A percentile compares a stretch with the other conserved stretches of the same genome.
Conservation (phyloP, 805 yeast species). For the Wickerhamiella azymoides region DNA sequence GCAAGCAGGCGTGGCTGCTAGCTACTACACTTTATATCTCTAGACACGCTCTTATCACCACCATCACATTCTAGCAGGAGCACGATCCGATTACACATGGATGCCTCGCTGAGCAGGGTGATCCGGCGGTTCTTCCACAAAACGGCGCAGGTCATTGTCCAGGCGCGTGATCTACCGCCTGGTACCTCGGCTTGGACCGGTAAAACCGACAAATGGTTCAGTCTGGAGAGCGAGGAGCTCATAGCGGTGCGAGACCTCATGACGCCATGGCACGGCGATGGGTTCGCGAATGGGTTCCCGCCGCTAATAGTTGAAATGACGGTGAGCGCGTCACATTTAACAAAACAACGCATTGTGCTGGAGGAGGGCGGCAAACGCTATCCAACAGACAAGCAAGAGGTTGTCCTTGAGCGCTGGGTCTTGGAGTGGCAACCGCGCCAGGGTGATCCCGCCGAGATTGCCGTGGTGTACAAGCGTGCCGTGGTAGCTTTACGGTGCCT, state of each 20-base stretch:
- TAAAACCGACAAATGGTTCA: constrained; percentile 27
- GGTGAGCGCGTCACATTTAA: constrained; percentile 48
- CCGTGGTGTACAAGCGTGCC: constrained; percentile 58
- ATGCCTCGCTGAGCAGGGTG: constrained; percentile 19
- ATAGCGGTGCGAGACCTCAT: constrained; percentile 41
- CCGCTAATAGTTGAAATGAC: constrained; percentile 81
- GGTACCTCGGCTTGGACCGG: constrained; percentile 16
- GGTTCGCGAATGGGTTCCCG: constrained; percentile 36
- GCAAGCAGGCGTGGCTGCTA: too few species aligned
- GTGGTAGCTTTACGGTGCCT: constrained; percentile 61
- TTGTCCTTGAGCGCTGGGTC: constrained; percentile 92
- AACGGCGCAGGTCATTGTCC: constrained; percentile 26
- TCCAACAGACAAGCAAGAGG: constrained; percentile 56
- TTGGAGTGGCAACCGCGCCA: constrained; percentile 50
- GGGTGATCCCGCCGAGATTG: constrained; percentile 34
- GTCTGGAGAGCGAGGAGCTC: constrained; percentile 28
- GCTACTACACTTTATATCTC: too few species aligned
- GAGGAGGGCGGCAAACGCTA: constrained; percentile 37
- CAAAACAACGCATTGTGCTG: constrained; percentile 46
- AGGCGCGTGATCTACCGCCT: constrained; percentile 14
- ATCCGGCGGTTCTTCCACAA: constrained; percentile 29
- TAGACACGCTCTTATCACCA: too few species aligned
- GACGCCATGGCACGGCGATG: constrained; percentile 40
- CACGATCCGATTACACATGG: constrained; percentile 1
- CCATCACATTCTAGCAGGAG: background rate